A percentile compares a stretch with the other conserved stretches of the same genome.
Conservation (phyloP, 1,139 yeast genomes). For the Taphrina wiesneri region DNA sequence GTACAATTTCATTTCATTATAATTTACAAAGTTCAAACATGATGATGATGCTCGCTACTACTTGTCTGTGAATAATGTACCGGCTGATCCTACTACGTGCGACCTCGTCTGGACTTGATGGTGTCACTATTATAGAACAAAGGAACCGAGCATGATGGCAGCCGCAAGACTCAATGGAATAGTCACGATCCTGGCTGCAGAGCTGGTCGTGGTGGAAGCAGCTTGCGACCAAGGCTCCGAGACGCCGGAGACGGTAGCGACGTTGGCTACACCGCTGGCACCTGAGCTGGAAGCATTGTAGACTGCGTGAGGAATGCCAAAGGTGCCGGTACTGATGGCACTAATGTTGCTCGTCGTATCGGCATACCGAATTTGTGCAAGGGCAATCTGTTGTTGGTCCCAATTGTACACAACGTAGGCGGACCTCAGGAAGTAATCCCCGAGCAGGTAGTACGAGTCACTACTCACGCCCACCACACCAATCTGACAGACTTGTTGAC, state of each 20-base stretch:
- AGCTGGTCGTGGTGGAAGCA: neutral
- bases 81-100: too few relatives aligned
- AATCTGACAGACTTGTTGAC: conserved; percentile 34
- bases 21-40: neutral
- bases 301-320: conserved; percentile 14
- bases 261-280: neutral
- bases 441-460: conserved; percentile 50
- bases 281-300: neutral
- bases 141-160: neutral
- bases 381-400: conserved; percentile 57
- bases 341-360: neutral
- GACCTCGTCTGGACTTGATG: neutral
- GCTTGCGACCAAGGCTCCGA: conserved; percentile 7
- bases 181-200: neutral
- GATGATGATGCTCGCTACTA: neutral
- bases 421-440: conserved; percentile 71
- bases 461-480: conserved; percentile 25
- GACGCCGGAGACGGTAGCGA: conserved; percentile 17
- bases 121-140: neutral
- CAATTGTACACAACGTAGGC: conserved; percentile 79
- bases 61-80: neutral
- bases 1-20: neutral
- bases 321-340: conserved; percentile 10
- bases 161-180: neutral
- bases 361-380: conserved; percentile 3